These are phyloP conservation scores for Hericium rajendrae DNA, from an alignment of 768 basidiomycete genomes.

Conservation along the genomic window DNA sequence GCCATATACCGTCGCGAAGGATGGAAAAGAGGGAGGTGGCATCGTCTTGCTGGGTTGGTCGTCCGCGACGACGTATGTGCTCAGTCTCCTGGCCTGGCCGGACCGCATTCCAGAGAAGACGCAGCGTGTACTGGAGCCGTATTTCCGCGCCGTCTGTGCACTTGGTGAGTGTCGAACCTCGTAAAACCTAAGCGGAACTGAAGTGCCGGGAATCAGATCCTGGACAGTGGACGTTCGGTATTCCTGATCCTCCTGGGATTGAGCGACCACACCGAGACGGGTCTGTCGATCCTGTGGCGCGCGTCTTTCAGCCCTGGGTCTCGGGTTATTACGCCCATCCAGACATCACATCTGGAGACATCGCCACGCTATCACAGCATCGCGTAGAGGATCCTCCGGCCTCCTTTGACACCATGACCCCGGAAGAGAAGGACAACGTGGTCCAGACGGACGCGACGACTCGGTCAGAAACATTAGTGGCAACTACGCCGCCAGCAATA, in stretches of 20 bases:
- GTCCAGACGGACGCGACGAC: no score
- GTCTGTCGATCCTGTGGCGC: constrained; percentile 3
- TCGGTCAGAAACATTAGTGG: no score
- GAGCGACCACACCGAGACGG: no score
- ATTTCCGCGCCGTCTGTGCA: constrained; percentile 10
- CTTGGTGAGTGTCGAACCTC: constrained; percentile 7
- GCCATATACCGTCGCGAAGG: background rate
- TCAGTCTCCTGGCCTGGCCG: constrained; percentile 6
- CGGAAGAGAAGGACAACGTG: no score
- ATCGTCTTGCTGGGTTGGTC: constrained; percentile 12
- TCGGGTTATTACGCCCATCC: constrained; percentile 13
- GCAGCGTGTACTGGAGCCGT: constrained; percentile 1
- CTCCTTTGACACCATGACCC: no score
- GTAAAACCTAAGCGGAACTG: no score
- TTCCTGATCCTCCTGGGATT: constrained; percentile 5
- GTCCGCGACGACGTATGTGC: constrained; percentile 8
- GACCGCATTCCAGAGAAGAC: constrained; percentile 5
- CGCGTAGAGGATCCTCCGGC: no score
- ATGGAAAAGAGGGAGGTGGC: constrained; percentile 5
- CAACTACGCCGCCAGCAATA: no score
- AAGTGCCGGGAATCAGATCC: no score
- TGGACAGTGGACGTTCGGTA: constrained; percentile 5
- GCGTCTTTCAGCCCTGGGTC: constrained; percentile 12
- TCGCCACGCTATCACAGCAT: no score
- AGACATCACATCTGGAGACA: background rate